Base-by-base conservation (phyloP, 139 green algal genomes). In the Micractinium sp. region DNA sequence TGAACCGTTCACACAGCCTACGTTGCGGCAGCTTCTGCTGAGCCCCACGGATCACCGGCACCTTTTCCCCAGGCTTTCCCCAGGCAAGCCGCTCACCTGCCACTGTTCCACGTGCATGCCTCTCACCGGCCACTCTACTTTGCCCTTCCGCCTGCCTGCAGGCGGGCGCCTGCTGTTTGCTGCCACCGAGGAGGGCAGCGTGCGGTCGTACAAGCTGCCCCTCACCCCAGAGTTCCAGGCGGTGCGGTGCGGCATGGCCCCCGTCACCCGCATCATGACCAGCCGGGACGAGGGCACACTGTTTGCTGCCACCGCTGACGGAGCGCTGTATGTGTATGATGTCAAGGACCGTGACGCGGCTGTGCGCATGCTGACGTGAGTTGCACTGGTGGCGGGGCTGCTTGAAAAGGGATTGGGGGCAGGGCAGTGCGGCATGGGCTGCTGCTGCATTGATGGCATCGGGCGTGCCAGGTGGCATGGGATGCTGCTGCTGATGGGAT, bases 121-220 rank as follows among this genome's bases (percentile, higher is more conserved):
- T 7, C 67, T 75, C 67, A 75, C 20, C 1, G 1, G 67, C 67
- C 23, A 15, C 66, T 81, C 95, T 33, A 23, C 14, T n/a, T 47
- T 33, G 38, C 7, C 31, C 27, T 27, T 47, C 15, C 76, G 3
- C 13, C 27, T 31, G 35, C 7, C 3, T 33, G 39, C 90, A 91
- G 84, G 90, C 0, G 93, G 92, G 18, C 91, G 92, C 29, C 84
- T 89, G n/a, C 87, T 99, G 88, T 98, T 98, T 92, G 95, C 96
- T 1, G 95, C 92, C 20, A 97, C 94, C 2, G 93, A 97, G 35
- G 92, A 47, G 0, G 97, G 97, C 18, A 88, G 85, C 4, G 85
- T 99, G 83, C 91, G 97, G 7, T 93, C 93, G 20, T 99, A 98
- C 95, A 96, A 95, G 87, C 94, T 94, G 81, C 96, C 96, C 22